Conservation (phyloP, 2,329 filamentous ascomycete genomes). For the Phialophora tarda region DNA sequence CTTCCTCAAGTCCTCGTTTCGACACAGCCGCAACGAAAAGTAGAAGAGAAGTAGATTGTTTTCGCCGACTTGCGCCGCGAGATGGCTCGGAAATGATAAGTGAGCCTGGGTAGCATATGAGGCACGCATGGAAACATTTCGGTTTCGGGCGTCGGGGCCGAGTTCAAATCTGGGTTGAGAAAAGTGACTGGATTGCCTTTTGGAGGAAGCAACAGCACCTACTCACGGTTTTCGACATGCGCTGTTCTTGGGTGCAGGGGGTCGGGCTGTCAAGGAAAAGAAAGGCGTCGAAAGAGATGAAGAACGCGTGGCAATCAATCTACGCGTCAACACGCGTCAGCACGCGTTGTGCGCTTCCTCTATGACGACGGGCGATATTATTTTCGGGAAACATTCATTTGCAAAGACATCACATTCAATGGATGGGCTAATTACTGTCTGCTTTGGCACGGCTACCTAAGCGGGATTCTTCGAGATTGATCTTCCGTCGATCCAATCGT, state of each 20-base stretch:
- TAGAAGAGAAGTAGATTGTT: too few relatives aligned
- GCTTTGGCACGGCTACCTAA: not conserved
- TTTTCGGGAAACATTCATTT: not conserved
- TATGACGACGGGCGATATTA: not conserved
- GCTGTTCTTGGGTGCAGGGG: not conserved
- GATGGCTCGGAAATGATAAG: too few relatives aligned
- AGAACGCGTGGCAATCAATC: not conserved
- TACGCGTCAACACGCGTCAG: not conserved
- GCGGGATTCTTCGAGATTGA: conserved; percentile 12
- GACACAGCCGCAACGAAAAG: too few relatives aligned
- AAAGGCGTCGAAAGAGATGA: not conserved
- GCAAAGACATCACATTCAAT: not conserved
- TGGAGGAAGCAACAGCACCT: not conserved
- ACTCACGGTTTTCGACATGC: not conserved
- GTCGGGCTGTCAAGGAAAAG: not conserved
- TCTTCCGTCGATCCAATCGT: conserved; percentile 7
- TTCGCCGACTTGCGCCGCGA: too few relatives aligned
- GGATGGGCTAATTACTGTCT: too few relatives aligned
- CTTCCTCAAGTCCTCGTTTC: not conserved
- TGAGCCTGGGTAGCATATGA: too few relatives aligned
- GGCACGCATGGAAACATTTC: too few relatives aligned
- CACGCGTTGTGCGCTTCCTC: too few relatives aligned
- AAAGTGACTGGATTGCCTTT: not conserved
- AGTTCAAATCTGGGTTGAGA: too few relatives aligned
- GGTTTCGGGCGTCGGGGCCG: too few relatives aligned